These are phyloP conservation scores for Nectriaceae sp. DNA, from an alignment of 2,329 filamentous ascomycete species.

Conservation along the genomic window DNA sequence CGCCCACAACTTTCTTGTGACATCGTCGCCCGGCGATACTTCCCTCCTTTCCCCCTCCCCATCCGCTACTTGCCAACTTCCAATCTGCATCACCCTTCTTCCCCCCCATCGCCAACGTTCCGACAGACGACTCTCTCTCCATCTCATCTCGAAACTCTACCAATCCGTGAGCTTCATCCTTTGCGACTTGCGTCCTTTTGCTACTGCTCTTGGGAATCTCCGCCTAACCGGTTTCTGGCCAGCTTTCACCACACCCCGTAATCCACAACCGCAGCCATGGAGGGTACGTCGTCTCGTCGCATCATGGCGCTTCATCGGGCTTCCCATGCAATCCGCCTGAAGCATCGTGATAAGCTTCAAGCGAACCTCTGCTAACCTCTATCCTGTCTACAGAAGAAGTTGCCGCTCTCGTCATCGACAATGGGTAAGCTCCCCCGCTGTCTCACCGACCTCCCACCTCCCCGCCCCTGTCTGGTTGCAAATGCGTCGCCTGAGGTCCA, in stretches of 20 bases:
- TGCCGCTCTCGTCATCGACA: slow-evolving; percentile 99
- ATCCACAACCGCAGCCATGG: slow-evolving; percentile 53
- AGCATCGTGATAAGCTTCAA: slow-evolving; percentile 20
- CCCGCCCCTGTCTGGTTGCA: slow-evolving; percentile 20
- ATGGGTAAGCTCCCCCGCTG: slow-evolving; percentile 82
- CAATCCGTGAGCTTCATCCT: slow-evolving; percentile 27
- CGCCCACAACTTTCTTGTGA: slow-evolving; percentile 39
- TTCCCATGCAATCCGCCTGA: slow-evolving; percentile 23
- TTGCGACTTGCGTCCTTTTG: slow-evolving; percentile 25
- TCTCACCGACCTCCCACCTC: slow-evolving; percentile 38
- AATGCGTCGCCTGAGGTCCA: slow-evolving; percentile 2
- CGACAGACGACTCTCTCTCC: slow-evolving; percentile 28
- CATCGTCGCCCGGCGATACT: slow-evolving; percentile 36
- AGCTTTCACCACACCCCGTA: slow-evolving; percentile 37
- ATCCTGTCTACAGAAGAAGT: slow-evolving; percentile 82
- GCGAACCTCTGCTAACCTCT: slow-evolving; percentile 43
- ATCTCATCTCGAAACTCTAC: slow-evolving; percentile 30
- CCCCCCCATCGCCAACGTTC: slow-evolving; percentile 24
- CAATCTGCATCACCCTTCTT: slow-evolving; percentile 33
- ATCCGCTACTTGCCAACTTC: slow-evolving; percentile 29
- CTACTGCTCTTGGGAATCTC: slow-evolving; percentile 18
- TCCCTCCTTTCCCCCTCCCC: slow-evolving; percentile 35
- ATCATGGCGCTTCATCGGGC: slow-evolving; percentile 30
- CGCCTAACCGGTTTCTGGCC: slow-evolving; percentile 35
- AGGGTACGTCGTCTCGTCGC: slow-evolving; percentile 46